phyloP scores from a whole-genome alignment of 2,329 filamentous ascomycete genomes.

The Phoma sp. region DNA sequence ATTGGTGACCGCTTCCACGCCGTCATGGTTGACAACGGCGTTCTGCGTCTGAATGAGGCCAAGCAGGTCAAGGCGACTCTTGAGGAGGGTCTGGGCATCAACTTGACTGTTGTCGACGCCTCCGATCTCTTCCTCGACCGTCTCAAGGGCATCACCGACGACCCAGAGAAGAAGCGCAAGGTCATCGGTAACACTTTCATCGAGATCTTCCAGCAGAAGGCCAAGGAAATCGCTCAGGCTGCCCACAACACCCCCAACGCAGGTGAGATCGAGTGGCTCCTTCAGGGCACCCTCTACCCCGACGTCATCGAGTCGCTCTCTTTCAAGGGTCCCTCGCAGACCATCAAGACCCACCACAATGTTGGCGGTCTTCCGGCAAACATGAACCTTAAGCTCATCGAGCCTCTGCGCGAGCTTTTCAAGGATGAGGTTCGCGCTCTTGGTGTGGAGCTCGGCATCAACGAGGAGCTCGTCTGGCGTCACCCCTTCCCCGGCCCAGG shows the following conservation, averaged over 20 bases:
- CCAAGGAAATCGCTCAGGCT: conserved; percentile 72
- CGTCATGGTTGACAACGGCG: conserved; percentile 83
- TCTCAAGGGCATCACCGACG: conserved; percentile 73
- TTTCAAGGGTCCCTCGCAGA: conserved; percentile 73
- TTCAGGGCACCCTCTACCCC: conserved; percentile 85
- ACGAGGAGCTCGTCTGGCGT: conserved; percentile 76
- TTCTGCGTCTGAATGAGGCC: conserved; percentile 86
- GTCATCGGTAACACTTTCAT: conserved; percentile 85
- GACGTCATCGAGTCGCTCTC: conserved; percentile 75
- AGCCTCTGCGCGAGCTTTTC: conserved; percentile 80
- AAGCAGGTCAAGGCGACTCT: conserved; percentile 81
- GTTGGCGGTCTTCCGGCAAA: conserved; percentile 71
- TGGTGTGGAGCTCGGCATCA: conserved; percentile 72
- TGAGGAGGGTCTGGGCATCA: conserved; percentile 80
- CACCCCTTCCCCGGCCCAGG: conserved; percentile 80
- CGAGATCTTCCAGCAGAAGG: conserved; percentile 82
- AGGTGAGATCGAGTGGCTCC: conserved; percentile 83
- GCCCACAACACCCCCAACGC: conserved; percentile 69
- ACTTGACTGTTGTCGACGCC: conserved; percentile 85
- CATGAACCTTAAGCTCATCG: conserved; percentile 73
- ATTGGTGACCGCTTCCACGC: conserved; percentile 87
- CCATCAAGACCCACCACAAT: conserved; percentile 78
- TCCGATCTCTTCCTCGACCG: conserved; percentile 76
- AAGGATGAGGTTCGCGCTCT: conserved; percentile 80
- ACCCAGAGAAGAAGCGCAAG: conserved; percentile 88